phyloP scores from a whole-genome alignment of 768 basidiomycete genomes.

The Naematelia encephala region DNA sequence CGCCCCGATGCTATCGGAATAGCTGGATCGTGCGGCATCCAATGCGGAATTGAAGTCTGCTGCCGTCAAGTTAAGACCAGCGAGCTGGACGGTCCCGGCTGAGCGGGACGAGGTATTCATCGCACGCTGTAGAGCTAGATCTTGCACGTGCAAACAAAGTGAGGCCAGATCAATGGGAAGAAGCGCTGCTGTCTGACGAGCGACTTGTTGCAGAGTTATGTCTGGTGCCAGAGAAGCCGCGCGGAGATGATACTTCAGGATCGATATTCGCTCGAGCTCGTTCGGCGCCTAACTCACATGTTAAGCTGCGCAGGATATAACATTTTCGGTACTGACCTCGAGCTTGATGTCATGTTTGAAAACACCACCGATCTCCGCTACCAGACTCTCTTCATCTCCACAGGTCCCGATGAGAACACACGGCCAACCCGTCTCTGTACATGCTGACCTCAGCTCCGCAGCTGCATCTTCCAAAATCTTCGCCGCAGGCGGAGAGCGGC shows the following conservation, averaged over 20 bases:
- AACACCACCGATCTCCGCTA: constrained; percentile 61
- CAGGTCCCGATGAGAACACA: constrained; percentile 73
- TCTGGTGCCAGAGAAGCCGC: constrained; percentile 63
- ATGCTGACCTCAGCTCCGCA: constrained; percentile 56
- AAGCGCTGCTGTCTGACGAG: constrained; percentile 85
- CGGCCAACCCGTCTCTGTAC: constrained; percentile 65
- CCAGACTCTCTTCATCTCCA: constrained; percentile 63
- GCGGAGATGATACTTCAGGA: constrained; percentile 57
- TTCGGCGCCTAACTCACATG: constrained; percentile 64
- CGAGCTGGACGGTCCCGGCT: constrained; percentile 29
- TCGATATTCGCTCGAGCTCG: constrained; percentile 67
- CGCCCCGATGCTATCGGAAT: constrained; percentile 91
- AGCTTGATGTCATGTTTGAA: constrained; percentile 84
- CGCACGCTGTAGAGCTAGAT: constrained; percentile 55
- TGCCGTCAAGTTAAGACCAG: constrained; percentile 53
- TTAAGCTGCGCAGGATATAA: background rate
- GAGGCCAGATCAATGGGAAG: constrained; percentile 75
- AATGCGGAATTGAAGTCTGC: constrained; percentile 73
- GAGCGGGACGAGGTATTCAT: constrained; percentile 4
- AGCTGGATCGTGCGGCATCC: constrained; percentile 66
- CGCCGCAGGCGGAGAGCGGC: constrained; percentile 46
- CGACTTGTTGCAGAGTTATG: constrained; percentile 67
- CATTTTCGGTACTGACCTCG: constrained; percentile 57
- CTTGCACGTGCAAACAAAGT: constrained; percentile 62
- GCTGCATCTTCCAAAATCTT: constrained; percentile 57